Conservation (phyloP, 2,329 filamentous ascomycete genomes). For the Colletotrichum viniferum region DNA sequence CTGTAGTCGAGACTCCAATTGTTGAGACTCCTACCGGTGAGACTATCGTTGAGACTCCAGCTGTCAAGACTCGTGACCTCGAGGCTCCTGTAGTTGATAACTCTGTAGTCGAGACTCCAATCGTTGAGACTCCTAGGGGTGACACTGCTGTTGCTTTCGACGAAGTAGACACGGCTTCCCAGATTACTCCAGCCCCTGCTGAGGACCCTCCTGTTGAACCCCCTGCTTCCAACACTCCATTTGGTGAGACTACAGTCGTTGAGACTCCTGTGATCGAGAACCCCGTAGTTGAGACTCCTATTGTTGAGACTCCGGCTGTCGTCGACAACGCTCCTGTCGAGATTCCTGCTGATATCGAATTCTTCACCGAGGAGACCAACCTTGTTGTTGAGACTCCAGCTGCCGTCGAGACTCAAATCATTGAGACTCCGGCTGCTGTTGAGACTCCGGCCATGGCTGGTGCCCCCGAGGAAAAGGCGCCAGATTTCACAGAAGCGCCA, state of each 20-base stretch:
- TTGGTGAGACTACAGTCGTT: neutral
- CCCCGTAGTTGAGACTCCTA: neutral
- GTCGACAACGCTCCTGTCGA: neutral
- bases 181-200: neutral
- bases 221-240: neutral
- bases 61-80: neutral
- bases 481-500: neutral
- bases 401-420: neutral
- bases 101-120: neutral
- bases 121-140: neutral
- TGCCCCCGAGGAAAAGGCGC: neutral
- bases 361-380: neutral
- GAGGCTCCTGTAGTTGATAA: neutral
- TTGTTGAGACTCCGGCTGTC: neutral
- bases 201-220: neutral
- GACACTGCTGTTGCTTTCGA: neutral
- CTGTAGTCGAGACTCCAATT: neutral
- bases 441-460: neutral
- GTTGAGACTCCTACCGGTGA: neutral
- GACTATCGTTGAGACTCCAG: neutral
- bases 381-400: neutral
- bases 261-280: neutral
- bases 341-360: neutral
- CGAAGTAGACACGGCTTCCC: neutral
- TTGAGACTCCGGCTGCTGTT: neutral